These are phyloP conservation scores for Coprinellus micaceus DNA, from an alignment of 768 basidiomycete genomes.

Conservation along the genomic window DNA sequence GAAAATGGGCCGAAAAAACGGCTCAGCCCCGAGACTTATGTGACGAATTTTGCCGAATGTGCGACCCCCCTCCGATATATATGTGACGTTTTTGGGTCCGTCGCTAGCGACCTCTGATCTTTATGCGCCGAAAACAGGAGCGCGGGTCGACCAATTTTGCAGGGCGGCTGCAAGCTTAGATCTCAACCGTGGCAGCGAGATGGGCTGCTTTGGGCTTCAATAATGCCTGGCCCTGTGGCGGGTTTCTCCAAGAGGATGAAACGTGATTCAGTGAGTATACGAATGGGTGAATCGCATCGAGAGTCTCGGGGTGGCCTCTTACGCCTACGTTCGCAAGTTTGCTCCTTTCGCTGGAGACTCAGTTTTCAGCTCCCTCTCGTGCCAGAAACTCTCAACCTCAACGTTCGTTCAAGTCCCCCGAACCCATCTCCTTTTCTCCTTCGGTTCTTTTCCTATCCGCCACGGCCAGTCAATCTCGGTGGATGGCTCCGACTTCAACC, in stretches of 20 bases:
- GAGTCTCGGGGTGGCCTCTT: constrained; percentile 13
- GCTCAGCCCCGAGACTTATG: too few relatives aligned
- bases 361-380: constrained; percentile 12
- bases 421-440: constrained; percentile 15
- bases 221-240: too few relatives aligned
- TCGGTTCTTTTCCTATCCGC: background rate
- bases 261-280: background rate
- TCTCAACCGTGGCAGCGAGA: background rate
- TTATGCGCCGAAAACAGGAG: background rate
- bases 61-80: too few relatives aligned
- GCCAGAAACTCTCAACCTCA: constrained; percentile 6
- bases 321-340: constrained; percentile 1
- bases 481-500: background rate
- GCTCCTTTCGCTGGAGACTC: background rate
- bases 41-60: too few relatives aligned
- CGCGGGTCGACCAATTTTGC: background rate
- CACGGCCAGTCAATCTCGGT: background rate
- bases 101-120: too few relatives aligned
- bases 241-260: background rate
- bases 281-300: constrained; percentile 9
- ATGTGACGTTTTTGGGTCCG: too few relatives aligned
- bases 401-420: constrained; percentile 18
- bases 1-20: background rate
- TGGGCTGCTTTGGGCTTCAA: too few relatives aligned
- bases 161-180: background rate